Evolutionary conservation across 2,329 filamentous ascomycete species (phyloP).

Genomic region (Mycosphaerelloides madeirae): DNA sequence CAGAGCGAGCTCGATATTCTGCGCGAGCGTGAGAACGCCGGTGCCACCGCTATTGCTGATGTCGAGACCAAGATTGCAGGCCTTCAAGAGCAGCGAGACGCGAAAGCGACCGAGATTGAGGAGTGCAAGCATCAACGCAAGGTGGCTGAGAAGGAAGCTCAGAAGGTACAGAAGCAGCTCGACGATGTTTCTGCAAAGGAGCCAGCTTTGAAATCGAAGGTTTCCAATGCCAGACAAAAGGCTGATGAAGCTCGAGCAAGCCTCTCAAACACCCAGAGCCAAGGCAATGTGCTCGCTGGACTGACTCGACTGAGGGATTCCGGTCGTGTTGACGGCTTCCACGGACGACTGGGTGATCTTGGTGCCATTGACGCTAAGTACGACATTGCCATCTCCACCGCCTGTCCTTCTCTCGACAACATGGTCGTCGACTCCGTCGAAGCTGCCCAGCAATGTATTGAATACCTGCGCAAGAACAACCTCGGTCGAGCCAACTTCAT

Average conservation of each 20-base stretch:
- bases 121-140: constrained; percentile 68
- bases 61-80: constrained; percentile 70
- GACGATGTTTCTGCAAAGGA: constrained; percentile 70
- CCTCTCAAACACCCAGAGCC: constrained; percentile 82
- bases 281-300: constrained; percentile 76
- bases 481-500: constrained; percentile 96
- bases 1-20: constrained; percentile 93
- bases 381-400: constrained; percentile 96
- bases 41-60: constrained; percentile 77
- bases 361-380: constrained; percentile 91
- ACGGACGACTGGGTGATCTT: constrained; percentile 88
- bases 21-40: constrained; percentile 81
- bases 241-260: constrained; percentile 92
- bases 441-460: constrained; percentile 94
- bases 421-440: constrained; percentile 97
- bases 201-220: constrained; percentile 72
- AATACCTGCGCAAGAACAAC: constrained; percentile 95
- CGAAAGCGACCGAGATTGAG: constrained; percentile 71
- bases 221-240: constrained; percentile 87
- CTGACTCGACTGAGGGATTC: constrained; percentile 94
- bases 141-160: constrained; percentile 68
- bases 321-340: constrained; percentile 93
- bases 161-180: constrained; percentile 67
- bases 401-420: constrained; percentile 85
- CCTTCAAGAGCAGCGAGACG: constrained; percentile 65